Base-by-base conservation (phyloP, 1,139 yeast species). In the Hanseniaspora sp. region DNA sequence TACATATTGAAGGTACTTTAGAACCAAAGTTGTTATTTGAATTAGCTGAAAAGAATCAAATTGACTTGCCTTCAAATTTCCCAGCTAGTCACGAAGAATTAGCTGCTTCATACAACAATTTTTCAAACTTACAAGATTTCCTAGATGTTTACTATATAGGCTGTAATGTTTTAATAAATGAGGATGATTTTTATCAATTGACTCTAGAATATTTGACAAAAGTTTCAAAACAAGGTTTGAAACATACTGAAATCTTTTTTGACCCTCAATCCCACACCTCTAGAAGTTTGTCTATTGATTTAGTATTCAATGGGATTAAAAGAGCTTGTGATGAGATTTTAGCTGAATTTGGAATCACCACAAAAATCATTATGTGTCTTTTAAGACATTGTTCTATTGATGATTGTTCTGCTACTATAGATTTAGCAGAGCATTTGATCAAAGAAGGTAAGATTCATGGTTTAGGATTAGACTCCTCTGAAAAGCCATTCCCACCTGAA, bases 241-340 rank as follows among this genome's bases (percentile, higher is more conserved):
- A 66, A 48, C 87, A 82, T 64, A 74, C 83, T 1, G 95, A 85
- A 67, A 79, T 82, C 0, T 85, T 84, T 65, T 85, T 83, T 61
- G 95, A 85, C 63, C 94, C 95, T 29, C 95, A 85, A 68, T 87
- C 87, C 30, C 95, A 85, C 63, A 74, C 83, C 34, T 82, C 80
- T 58, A 73, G 94, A 62, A 83, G 81, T 8, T 71, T 85, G 48
- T 62, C 73, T 18, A 69, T 83, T 48, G 82, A 79, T 23, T 69
- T 73, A 3, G 85, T 85, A 18, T 77, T 83, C 23, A 64, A 67
- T 34, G 95, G 94, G 1, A 78, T 85, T 61, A 68, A 76, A 58
- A 74, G 75, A 61, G 94, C 90, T 5, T 75, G 84, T 64, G 70
- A 67, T 41, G 75, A 75, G 57, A 90, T 92, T 17, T 71, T 74